A percentile compares a stretch with the other conserved stretches of the same genome.
These are phyloP conservation scores for Malus hybrid DNA, from an alignment of 331 rosid genomes.

Conservation along the genomic window DNA sequence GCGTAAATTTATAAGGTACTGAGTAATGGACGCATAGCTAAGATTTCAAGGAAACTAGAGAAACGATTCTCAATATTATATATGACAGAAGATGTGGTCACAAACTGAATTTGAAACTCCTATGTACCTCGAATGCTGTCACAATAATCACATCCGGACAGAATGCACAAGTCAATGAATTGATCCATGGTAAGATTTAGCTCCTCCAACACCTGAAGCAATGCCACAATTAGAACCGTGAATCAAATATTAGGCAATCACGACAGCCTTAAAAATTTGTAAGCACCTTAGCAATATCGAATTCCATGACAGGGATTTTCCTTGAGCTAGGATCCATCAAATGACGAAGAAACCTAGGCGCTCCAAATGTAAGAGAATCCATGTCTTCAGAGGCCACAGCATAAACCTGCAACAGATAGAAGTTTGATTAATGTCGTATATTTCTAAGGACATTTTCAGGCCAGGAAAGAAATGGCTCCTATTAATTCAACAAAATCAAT, in stretches of 20 bases:
- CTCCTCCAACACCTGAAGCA: constrained; percentile 80
- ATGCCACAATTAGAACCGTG: constrained; percentile 15
- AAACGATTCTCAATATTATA: background rate
- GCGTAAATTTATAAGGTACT: constrained; percentile 14
- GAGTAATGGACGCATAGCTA: constrained; percentile 10
- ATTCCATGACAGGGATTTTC: constrained; percentile 96
- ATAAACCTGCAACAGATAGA: constrained; percentile 53
- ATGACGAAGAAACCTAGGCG: constrained; percentile 91
- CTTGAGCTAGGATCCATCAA: constrained; percentile 98
- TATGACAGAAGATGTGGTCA: background rate
- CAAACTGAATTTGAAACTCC: background rate
- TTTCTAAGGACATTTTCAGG: background rate
- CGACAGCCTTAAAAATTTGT: constrained; percentile 1
- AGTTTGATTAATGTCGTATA: background rate
- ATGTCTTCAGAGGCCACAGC: constrained; percentile 98
- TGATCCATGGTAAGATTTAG: constrained; percentile 83
- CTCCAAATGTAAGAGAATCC: constrained; percentile 96
- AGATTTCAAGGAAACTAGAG: background rate
- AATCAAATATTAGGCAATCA: constrained; percentile 7
- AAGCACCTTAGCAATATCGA: constrained; percentile 78
- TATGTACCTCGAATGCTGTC: constrained; percentile 81
- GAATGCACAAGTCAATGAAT: constrained; percentile 93
- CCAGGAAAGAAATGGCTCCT: constrained; percentile 1
- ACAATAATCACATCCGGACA: constrained; percentile 92
- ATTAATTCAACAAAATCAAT: background rate